Evolutionary conservation across 208 protist genomes (phyloP).

Genomic region (Leishmania amazonensis): DNA sequence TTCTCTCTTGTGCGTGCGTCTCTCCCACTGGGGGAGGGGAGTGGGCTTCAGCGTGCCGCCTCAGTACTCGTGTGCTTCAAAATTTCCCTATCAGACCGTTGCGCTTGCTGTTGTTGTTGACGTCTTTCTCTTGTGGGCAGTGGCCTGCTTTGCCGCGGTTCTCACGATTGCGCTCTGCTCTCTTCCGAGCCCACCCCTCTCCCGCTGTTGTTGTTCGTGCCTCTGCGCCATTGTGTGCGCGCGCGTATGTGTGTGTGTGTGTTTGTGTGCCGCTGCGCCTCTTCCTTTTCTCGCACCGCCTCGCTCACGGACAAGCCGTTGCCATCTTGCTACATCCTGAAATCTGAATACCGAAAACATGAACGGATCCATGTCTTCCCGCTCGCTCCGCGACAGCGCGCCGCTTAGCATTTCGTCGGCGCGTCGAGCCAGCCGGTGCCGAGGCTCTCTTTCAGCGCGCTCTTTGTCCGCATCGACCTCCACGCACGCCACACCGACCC

Average conservation of each 20-base stretch:
- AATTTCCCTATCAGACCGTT: neutral
- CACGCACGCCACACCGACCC: conserved; percentile 18
- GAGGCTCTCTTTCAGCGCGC: neutral
- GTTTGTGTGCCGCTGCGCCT: too few relatives aligned
- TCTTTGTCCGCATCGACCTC: conserved; percentile 14
- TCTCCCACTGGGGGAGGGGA: neutral
- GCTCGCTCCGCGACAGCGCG: neutral
- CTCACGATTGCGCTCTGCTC: neutral
- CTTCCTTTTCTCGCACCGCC: neutral
- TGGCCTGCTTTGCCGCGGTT: too few relatives aligned
- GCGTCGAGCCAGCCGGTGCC: neutral
- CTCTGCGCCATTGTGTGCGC: too few relatives aligned
- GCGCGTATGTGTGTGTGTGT: too few relatives aligned
- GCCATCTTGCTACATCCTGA: neutral
- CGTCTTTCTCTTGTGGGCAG: too few relatives aligned
- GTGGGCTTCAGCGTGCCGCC: neutral
- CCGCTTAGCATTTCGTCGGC: conserved; percentile 12
- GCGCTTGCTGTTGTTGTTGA: neutral
- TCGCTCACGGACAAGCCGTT: neutral
- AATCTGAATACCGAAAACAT: neutral
- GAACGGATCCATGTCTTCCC: conserved; percentile 18
- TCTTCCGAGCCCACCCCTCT: neutral
- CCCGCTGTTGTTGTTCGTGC: too few relatives aligned
- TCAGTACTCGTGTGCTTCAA: neutral
- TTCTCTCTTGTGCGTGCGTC: neutral